Evolutionary conservation across 2,329 filamentous ascomycete species (phyloP), one percentile per base, ranked within the genome.

Genomic region (Ampelomyces quisqualis): DNA sequence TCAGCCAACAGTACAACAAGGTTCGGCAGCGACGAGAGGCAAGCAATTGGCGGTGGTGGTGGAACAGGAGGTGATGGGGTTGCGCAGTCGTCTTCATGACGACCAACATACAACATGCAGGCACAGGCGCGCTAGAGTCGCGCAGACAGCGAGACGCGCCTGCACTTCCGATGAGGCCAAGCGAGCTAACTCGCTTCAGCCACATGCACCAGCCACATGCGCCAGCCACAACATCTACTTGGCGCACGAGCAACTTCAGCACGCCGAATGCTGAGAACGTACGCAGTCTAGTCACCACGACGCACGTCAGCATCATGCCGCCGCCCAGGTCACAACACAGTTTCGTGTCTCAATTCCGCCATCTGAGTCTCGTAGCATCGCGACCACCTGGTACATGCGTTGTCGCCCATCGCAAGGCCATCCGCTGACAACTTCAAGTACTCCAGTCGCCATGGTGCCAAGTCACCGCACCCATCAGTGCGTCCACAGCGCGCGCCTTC

Each of bases 401-500:
- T 67, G 61, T 36, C 55, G 34, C 53, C 52, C 7, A 7, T 18
- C 2, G 11, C 27, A 22, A 14, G 8, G n/a, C 39, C 38, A 15
- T 15, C 11, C 7, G 24, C 52, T 45, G 43, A 67, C 45, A 9
- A 2, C 15, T 3, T 15, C 3, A 40, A 63, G 50, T 57, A 18
- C 40, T 55, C 24, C 37, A 50, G 23, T 51, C 55, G 21, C 34
- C 49, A 41, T 40, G n/a, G n/a, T n/a, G n/a, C n/a, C n/a, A n/a
- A n/a, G n/a, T 18, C 49, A 58, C 62, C 53, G 62, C 56, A 14
- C 69, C 47, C 17, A 19, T 27, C 1, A 7, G 27, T 6, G 22
- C 28, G 17, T 18, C 46, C 13, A 26, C 51, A 33, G 26, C 68
- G 51, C 80, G 86, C 65, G 72, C 79, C 47, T 94, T 95, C 72